Percentiles rank a stretch among this genome's conserved stretches.
These are phyloP conservation scores for Botrytis porri DNA, from an alignment of 2,329 filamentous ascomycete species.

Conservation along the genomic window DNA sequence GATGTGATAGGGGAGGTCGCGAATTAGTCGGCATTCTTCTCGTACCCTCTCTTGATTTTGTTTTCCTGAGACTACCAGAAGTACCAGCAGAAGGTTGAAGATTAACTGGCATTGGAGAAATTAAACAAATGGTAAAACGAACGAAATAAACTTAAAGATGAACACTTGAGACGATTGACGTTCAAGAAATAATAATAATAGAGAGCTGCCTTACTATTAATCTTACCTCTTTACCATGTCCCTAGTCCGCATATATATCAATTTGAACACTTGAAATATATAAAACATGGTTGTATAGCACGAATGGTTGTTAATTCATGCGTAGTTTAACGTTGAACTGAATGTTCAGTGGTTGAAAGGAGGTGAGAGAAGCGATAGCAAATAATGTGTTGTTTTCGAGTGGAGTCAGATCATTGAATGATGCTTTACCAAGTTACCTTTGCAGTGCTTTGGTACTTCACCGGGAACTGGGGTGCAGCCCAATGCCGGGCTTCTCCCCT, in stretches of 20 bases:
- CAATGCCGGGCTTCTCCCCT: neutral
- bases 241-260: slow-evolving; percentile 5
- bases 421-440: neutral
- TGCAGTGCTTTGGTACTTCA: slow-evolving; percentile 9
- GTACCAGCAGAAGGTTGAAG: slow-evolving; percentile 13
- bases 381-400: slow-evolving; percentile 8
- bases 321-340: slow-evolving; percentile 49
- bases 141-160: neutral
- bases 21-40: slow-evolving; percentile 28
- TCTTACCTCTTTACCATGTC: slow-evolving; percentile 12
- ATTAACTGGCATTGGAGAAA: slow-evolving; percentile 13
- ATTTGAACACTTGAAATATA: slow-evolving; percentile 25
- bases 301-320: slow-evolving; percentile 50
- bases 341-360: slow-evolving; percentile 12
- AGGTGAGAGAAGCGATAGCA: neutral
- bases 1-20: slow-evolving; percentile 35
- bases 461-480: neutral
- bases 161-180: neutral
- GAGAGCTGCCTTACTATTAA: slow-evolving; percentile 1
- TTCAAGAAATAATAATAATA: slow-evolving; percentile 8
- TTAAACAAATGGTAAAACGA: neutral
- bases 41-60: neutral
- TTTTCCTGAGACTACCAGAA: neutral
- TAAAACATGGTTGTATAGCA: slow-evolving; percentile 38
- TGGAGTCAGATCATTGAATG: neutral